Evolutionary conservation across 257 asterid species (phyloP).

Genomic region (Leonotis leonurus): DNA sequence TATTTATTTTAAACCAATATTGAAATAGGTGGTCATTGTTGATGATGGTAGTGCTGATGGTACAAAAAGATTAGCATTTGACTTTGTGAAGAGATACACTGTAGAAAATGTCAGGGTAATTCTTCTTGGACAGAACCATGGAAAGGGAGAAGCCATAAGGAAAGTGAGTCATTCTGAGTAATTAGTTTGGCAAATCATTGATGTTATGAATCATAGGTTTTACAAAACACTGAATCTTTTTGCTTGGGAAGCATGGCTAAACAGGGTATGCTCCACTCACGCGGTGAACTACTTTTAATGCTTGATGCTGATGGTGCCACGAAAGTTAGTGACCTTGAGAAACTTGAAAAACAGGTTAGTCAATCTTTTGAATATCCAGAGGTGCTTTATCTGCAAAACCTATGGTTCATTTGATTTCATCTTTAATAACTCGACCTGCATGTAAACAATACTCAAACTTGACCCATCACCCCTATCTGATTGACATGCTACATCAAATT

Average conservation of each 20-base stretch:
- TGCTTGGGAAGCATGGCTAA: constrained; percentile 83
- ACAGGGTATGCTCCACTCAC: constrained; percentile 99
- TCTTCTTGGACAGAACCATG: constrained; percentile 92
- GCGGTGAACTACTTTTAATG: constrained; percentile 93
- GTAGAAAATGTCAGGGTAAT: constrained; percentile 80
- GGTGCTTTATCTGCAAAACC: constrained; percentile 2
- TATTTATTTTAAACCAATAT: constrained; percentile 5
- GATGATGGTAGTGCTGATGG: constrained; percentile 97
- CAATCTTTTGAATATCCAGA: constrained; percentile 11
- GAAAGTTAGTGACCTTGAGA: constrained; percentile 79
- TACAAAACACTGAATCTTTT: constrained; percentile 39
- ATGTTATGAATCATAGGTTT: constrained; percentile 3
- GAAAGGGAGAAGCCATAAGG: constrained; percentile 98
- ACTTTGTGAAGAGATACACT: constrained; percentile 70
- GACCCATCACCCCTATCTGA: no score
- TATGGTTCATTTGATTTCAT: neutral
- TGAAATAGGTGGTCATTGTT: constrained; percentile 70
- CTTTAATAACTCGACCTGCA: neutral
- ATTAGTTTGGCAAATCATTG: neutral
- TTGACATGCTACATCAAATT: no score
- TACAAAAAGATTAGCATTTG: constrained; percentile 79
- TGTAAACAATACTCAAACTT: no score
- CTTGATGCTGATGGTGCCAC: constrained; percentile 99
- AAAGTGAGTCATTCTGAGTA: constrained; percentile 64
- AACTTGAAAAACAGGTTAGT: constrained; percentile 92